Conservation (phyloP, 495 filamentous ascomycete genomes). For the Neurospora sp. region DNA sequence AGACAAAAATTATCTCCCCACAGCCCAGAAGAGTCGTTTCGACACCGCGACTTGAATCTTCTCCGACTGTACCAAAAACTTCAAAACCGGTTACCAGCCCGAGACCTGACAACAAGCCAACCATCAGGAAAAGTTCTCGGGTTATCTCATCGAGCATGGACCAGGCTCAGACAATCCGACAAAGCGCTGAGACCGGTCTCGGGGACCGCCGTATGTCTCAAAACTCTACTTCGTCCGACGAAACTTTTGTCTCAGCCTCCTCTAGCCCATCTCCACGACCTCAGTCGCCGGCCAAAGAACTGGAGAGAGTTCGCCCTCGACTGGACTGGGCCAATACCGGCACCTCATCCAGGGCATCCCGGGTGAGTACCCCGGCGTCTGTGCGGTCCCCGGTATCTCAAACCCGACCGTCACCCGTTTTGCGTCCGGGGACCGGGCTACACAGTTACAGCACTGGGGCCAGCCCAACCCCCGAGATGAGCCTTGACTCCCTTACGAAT, state of each 20-base stretch:
- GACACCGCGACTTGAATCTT: constrained; percentile 14
- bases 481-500: constrained; percentile 43
- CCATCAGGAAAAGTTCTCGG: background rate
- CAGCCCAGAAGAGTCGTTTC: constrained; percentile 9
- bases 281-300: constrained; percentile 14
- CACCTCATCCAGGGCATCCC: constrained; percentile 9
- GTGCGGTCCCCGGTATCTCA: background rate
- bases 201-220: constrained; percentile 8
- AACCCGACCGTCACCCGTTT: constrained; percentile 1
- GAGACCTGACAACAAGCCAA: background rate
- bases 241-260: constrained; percentile 40
- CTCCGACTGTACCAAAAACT: constrained; percentile 1
- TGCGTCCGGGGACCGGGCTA: background rate
- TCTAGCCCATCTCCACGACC: constrained; percentile 25
- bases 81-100: background rate
- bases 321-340: constrained; percentile 7
- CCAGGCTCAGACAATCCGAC: background rate
- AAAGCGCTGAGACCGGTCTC: background rate
- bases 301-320: background rate
- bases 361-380: background rate
- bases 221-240: constrained; percentile 31
- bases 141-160: background rate
- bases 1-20: constrained; percentile 13
- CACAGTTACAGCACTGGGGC: constrained; percentile 1
- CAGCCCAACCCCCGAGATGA: constrained; percentile 17